Percentiles rank a stretch among this genome's conserved stretches.
Conservation (phyloP, 306 rosid species). For the Bauhinia variegata region DNA sequence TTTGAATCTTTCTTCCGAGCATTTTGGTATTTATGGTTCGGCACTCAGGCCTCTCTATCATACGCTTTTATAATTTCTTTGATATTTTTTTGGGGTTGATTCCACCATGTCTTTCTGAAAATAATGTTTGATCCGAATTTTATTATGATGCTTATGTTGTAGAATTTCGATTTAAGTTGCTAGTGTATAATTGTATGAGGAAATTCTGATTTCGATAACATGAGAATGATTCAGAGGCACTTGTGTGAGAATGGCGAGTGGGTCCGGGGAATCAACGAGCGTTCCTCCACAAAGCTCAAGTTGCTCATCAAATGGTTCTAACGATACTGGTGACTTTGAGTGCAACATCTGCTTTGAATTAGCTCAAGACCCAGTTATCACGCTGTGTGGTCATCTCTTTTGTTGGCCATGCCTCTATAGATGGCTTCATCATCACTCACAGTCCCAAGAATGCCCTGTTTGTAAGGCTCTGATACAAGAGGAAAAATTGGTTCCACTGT, state of each 20-base stretch:
- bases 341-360: slow-evolving; percentile 95
- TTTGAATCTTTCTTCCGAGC: no score
- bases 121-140: no score
- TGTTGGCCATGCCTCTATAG: slow-evolving; percentile 94
- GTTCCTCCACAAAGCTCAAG: slow-evolving; percentile 58
- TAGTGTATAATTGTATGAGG: no score
- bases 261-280: slow-evolving; percentile 66
- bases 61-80: no score
- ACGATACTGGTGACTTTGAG: slow-evolving; percentile 82
- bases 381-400: slow-evolving; percentile 87
- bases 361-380: slow-evolving; percentile 88
- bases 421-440: slow-evolving; percentile 94
- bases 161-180: no score
- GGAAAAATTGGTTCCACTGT: slow-evolving; percentile 85
- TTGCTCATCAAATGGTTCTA: slow-evolving; percentile 48
- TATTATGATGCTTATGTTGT: no score
- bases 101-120: no score
- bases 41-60: no score
- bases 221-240: slow-evolving; percentile 9
- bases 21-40: no score
- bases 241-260: slow-evolving; percentile 54
- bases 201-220: no score
- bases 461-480: slow-evolving; percentile 83
- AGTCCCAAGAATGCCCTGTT: slow-evolving; percentile 91
- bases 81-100: no score